A percentile compares a stretch with the other conserved stretches of the same genome.
Conservation (phyloP, 345 rosid genomes). For the Linum tenue region DNA sequence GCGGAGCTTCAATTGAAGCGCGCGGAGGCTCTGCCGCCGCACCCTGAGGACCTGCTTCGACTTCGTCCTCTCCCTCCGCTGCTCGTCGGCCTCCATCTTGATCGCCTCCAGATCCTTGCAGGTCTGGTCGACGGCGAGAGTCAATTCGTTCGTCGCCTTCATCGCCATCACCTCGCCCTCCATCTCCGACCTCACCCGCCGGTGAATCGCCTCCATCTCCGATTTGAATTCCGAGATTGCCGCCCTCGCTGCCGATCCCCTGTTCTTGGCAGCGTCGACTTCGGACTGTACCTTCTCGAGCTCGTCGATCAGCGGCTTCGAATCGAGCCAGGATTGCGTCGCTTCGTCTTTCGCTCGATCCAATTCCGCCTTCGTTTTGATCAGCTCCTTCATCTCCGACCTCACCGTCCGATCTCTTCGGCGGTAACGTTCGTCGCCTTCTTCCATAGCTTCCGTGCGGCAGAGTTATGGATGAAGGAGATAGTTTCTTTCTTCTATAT, state of each 20-base stretch:
- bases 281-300: constrained; percentile 39
- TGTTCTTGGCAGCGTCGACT: constrained; percentile 25
- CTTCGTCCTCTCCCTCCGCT: constrained; percentile 19
- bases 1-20: constrained; percentile 27
- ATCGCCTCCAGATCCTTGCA: constrained; percentile 21
- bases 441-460: background rate
- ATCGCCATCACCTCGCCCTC: constrained; percentile 26
- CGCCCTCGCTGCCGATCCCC: constrained; percentile 23
- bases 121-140: constrained; percentile 13
- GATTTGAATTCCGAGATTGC: constrained; percentile 29
- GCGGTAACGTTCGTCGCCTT: background rate
- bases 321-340: constrained; percentile 45
- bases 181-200: constrained; percentile 15
- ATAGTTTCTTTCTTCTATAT: too few relatives aligned
- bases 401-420: background rate
- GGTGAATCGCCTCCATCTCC: constrained; percentile 22
- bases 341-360: constrained; percentile 35
- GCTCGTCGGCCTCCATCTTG: constrained; percentile 20
- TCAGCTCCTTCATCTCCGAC: constrained; percentile 29
- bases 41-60: constrained; percentile 31
- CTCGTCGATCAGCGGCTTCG: constrained; percentile 45
- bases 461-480: too few relatives aligned
- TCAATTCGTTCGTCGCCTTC: constrained; percentile 16
- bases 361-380: constrained; percentile 24
- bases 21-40: constrained; percentile 35